A percentile compares a stretch with the other conserved stretches of the same genome.
These are phyloP conservation scores for Trypanosoma lewisi DNA, from an alignment of 208 protist species.

Conservation along the genomic window DNA sequence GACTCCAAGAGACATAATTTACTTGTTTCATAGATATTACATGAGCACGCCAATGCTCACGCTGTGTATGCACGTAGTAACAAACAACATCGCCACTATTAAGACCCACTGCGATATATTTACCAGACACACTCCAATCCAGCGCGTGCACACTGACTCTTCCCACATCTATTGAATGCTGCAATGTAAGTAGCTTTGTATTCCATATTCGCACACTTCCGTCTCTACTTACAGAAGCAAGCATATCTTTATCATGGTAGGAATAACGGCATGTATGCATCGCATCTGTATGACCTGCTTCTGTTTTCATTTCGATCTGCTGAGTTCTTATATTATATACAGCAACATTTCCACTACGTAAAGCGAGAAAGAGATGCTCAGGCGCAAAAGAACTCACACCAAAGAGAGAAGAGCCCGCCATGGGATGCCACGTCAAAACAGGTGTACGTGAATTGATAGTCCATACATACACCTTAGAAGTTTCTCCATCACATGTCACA, in stretches of 20 bases:
- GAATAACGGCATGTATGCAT: slow-evolving; percentile 73
- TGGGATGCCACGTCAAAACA: slow-evolving; percentile 34
- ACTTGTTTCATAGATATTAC: slow-evolving; percentile 46
- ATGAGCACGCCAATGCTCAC: slow-evolving; percentile 56
- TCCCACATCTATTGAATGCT: slow-evolving; percentile 52
- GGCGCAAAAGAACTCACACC: slow-evolving; percentile 9
- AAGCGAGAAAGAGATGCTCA: slow-evolving; percentile 49
- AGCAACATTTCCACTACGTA: slow-evolving; percentile 67
- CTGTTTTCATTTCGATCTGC: slow-evolving; percentile 50
- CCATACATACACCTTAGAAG: slow-evolving; percentile 67
- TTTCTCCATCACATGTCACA: slow-evolving; percentile 63
- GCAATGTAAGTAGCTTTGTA: slow-evolving; percentile 45
- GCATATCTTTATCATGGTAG: slow-evolving; percentile 71
- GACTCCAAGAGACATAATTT: slow-evolving; percentile 51
- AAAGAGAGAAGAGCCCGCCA: slow-evolving; percentile 15
- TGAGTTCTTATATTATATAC: slow-evolving; percentile 71
- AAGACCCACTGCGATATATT: slow-evolving; percentile 70
- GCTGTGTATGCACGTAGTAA: slow-evolving; percentile 65
- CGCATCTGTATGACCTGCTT: slow-evolving; percentile 78
- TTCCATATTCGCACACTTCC: slow-evolving; percentile 89
- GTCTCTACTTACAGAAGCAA: slow-evolving; percentile 79
- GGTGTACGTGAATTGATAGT: slow-evolving; percentile 52
- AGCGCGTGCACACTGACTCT: slow-evolving; percentile 69
- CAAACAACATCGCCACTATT: slow-evolving; percentile 73
- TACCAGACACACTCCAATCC: slow-evolving; percentile 83